Percentiles rank a stretch among this genome's conserved stretches.
Evolutionary conservation across 2,329 filamentous ascomycete species (phyloP).

Genomic region (Xylariaceae sp.): DNA sequence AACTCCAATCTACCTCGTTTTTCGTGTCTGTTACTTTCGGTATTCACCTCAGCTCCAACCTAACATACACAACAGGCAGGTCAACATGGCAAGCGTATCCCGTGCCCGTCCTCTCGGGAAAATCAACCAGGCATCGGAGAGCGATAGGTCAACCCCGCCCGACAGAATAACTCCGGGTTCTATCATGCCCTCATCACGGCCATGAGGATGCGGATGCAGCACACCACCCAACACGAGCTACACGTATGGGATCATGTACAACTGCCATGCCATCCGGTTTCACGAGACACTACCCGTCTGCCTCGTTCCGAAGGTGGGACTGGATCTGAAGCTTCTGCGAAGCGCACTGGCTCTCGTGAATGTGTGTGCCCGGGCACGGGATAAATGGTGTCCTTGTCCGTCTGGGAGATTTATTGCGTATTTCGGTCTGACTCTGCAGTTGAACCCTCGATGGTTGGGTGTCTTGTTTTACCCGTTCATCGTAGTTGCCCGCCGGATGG

Average conservation of each 20-base stretch:
- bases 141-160: neutral
- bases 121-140: neutral
- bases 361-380: constrained; percentile 4
- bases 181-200: neutral
- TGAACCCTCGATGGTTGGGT: neutral
- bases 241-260: neutral
- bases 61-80: neutral
- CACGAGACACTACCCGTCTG: constrained; percentile 9
- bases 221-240: neutral
- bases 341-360: neutral
- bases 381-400: neutral
- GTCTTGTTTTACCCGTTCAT: neutral
- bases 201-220: neutral
- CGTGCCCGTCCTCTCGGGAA: neutral
- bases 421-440: neutral
- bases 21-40: neutral
- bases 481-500: neutral
- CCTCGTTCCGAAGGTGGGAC: constrained; percentile 1
- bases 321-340: neutral
- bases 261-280: neutral
- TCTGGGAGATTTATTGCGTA: neutral
- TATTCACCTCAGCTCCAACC: neutral
- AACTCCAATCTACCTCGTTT: neutral
- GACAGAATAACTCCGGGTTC: neutral
- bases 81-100: neutral